Evolutionary conservation across 331 rosid species (phyloP), one percentile per base, ranked within the genome.

Genomic region (Quercus lobata): DNA sequence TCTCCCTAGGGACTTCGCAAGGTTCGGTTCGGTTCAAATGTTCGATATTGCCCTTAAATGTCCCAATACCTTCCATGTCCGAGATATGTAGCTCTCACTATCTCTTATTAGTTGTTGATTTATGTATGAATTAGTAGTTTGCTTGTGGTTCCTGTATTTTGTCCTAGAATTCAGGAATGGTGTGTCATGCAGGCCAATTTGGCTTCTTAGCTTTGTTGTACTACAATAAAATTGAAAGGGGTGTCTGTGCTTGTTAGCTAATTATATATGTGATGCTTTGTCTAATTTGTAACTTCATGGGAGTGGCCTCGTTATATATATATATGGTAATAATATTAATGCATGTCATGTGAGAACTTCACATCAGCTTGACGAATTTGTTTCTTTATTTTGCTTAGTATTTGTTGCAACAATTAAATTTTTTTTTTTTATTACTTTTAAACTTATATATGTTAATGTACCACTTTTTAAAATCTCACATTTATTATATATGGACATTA

Each of bases 11-110:
- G 98, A 96, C n/a, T 96, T 90, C 83, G 82, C 88, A 79, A 90
- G 83, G 86, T 96, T 96, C 90, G 88, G 83, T 90, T 90, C 99
- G 55, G 57, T 96, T 89, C 5, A 96, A 25, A 96, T 96, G 99
- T 96, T 90, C 73, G 99, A 96, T 68, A 90, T 96, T 4, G 99
- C 92, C 84, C 18, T 96, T 76, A 96, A 96, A 79, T 89, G 79
- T 69, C 98, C 98, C 19, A 92, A 93, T 80, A 73, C 90, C 88
- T 96, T 96, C 93, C 99, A 89, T 30, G 99, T 96, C 44, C 65
- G 94, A 69, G 99, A 96, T 53, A 41, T 41, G 49, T 41, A 41
- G 49, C 49, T 41, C 10, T 12, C 30, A 14, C 11, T 12, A 0
- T 62, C n/a, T 5, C 4, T 62, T 19, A 1, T 18, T 9, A 34